Percentiles rank a stretch among this genome's conserved stretches.
Evolutionary conservation across 768 basidiomycete species (phyloP).

Genomic region (Suillus discolor): DNA sequence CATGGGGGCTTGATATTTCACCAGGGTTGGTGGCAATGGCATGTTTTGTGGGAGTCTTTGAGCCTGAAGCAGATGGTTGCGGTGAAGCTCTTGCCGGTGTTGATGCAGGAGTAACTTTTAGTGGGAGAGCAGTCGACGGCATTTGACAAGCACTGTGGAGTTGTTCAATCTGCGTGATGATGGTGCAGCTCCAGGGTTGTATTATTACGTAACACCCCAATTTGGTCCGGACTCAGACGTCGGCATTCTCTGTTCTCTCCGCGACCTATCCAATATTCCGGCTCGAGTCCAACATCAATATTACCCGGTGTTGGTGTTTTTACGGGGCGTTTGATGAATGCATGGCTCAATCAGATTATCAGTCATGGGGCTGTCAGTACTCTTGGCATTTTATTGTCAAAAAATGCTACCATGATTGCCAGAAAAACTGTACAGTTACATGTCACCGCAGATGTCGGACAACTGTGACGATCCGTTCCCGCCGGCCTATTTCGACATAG

Average conservation of each 20-base stretch:
- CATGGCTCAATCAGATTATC: not conserved
- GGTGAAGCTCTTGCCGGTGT: slow-evolving; percentile 49
- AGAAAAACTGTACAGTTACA: not conserved
- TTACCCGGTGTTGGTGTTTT: not conserved
- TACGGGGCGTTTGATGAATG: not conserved
- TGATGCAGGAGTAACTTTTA: slow-evolving; percentile 60
- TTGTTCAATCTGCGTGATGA: too few relatives aligned
- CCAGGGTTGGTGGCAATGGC: slow-evolving; percentile 37
- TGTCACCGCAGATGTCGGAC: not conserved
- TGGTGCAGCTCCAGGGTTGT: not conserved
- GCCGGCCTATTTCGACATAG: not conserved
- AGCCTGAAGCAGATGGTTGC: slow-evolving; percentile 20
- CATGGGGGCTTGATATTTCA: slow-evolving; percentile 91
- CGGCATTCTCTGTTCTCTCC: too few relatives aligned
- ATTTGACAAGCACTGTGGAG: slow-evolving; percentile 9
- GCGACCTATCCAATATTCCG: not conserved
- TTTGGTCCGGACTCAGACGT: too few relatives aligned
- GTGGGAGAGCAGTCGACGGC: slow-evolving; percentile 63
- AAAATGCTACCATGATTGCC: too few relatives aligned
- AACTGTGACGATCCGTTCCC: not conserved
- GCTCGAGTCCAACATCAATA: not conserved
- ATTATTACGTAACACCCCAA: not conserved
- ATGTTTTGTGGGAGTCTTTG: slow-evolving; percentile 52
- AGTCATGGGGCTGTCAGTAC: not conserved
- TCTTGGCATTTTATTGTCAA: not conserved